phyloP scores from a whole-genome alignment of 2,329 filamentous ascomycete genomes.

The Aaosphaeria arxii region DNA sequence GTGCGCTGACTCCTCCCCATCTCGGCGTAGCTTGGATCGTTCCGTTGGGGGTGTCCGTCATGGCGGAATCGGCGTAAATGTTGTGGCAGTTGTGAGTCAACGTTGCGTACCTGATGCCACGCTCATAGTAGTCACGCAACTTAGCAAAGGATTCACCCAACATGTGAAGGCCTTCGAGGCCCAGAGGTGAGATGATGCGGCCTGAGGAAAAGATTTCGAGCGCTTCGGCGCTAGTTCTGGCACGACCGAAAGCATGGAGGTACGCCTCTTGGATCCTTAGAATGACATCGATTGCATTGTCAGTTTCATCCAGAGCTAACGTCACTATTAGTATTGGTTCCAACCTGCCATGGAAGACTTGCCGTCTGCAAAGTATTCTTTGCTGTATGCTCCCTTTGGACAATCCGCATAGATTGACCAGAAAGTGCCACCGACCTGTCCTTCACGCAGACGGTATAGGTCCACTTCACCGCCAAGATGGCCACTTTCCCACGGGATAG shows the following conservation, averaged over 20 bases:
- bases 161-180: constrained; percentile 77
- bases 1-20: constrained; percentile 70
- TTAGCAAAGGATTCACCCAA: constrained; percentile 81
- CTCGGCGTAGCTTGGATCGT: constrained; percentile 46
- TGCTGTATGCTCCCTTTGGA: not conserved
- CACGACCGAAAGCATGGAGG: not conserved
- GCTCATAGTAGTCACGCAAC: constrained; percentile 69
- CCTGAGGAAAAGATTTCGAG: constrained; percentile 44
- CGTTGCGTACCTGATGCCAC: constrained; percentile 85
- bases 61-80: constrained; percentile 78
- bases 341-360: not conserved
- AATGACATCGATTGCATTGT: constrained; percentile 1
- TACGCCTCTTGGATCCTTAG: not conserved
- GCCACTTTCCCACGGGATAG: not conserved
- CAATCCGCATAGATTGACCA: constrained; percentile 7
- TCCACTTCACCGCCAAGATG: constrained; percentile 2
- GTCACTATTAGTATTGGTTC: not conserved
- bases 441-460: constrained; percentile 2
- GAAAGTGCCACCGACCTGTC: constrained; percentile 4
- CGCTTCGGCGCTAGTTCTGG: constrained; percentile 54
- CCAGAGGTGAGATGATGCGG: constrained; percentile 71
- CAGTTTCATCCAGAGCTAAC: not conserved
- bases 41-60: constrained; percentile 10
- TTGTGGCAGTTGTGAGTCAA: constrained; percentile 95
- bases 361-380: constrained; percentile 1